Evolutionary conservation across 805 yeast species (phyloP).

Genomic region (Kluyveromyces dobzhanskii): DNA sequence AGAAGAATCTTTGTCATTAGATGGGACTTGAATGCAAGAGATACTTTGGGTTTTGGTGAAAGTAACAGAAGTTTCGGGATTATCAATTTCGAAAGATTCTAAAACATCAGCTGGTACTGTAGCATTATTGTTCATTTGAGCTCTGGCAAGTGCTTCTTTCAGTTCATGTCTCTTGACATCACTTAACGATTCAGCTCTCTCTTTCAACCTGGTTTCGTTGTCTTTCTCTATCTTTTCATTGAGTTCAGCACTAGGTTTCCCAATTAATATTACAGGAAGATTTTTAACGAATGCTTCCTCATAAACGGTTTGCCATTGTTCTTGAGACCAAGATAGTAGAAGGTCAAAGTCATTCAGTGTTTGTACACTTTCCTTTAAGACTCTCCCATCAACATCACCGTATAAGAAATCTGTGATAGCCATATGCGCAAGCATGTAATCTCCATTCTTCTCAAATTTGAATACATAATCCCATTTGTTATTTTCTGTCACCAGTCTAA

Average conservation of each 20-base stretch:
- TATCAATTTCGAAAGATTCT: constrained; percentile 57
- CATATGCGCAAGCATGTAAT: constrained; percentile 45
- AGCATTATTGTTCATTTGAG: constrained; percentile 59
- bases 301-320: constrained; percentile 59
- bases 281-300: constrained; percentile 48
- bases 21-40: constrained; percentile 43
- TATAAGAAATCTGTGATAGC: constrained; percentile 77
- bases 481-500: constrained; percentile 62
- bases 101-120: constrained; percentile 68
- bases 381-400: constrained; percentile 55
- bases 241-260: constrained; percentile 53
- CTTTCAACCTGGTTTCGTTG: constrained; percentile 39
- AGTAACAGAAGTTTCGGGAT: constrained; percentile 56
- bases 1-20: constrained; percentile 27
- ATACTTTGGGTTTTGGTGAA: constrained; percentile 66
- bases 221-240: constrained; percentile 46
- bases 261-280: constrained; percentile 57
- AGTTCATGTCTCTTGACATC: constrained; percentile 49
- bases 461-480: constrained; percentile 52
- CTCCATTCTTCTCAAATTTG: constrained; percentile 55
- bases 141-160: constrained; percentile 44
- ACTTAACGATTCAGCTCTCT: constrained; percentile 47
- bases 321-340: constrained; percentile 50
- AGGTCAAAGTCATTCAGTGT: constrained; percentile 46
- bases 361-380: constrained; percentile 46